Evolutionary conservation across 306 rosid species (phyloP), one percentile per base, ranked within the genome.

Genomic region (Cucurbita maxima): DNA sequence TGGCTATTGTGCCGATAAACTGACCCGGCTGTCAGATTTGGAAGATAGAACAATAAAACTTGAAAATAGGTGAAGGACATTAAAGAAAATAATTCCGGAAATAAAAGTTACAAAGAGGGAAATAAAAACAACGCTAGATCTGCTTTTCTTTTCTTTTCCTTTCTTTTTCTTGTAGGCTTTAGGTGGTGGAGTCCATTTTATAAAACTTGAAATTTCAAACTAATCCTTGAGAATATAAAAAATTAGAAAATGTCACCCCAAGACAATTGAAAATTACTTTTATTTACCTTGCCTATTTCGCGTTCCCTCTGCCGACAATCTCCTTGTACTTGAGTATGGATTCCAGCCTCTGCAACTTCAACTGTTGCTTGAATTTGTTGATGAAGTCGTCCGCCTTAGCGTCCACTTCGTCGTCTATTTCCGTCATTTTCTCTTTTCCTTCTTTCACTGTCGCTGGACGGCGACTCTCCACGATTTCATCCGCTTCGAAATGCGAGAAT

Each of bases 331-430:
- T 88, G 20, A 85, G 44, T 58, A 92, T 77, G 2, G 96, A 89
- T 66, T 92, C 85, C 77, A 85, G 44, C 92, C 96, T 88, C 86
- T 92, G 96, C 76, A 92, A 66, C 82, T 92, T 85, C 78, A 92
- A 73, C 82, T 89, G 89, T 5, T 92, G 83, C 83, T 89, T 92
- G 81, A 92, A 92, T 81, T 22, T 86, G 86, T 87, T 89, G 85
- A 92, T 92, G 88, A 92, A 92, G 64, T 89, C 96, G 47, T 89
- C 95, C 5, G 96, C 96, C 61, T 73, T 92, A 1, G 97, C 88
- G 38, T 92, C 96, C 51, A 92, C 96, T 78, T 78, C 93, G 3
- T 79, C 90, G 5, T 82, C 92, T 6, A 1, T 83, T 58, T 70
- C 84, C 10, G 71, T 25, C 67, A 25, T 58, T 40, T 71, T 64